A percentile compares a stretch with the other conserved stretches of the same genome.
These are phyloP conservation scores for Gossypium mustelinum DNA, from an alignment of 345 rosid species.

Conservation along the genomic window DNA sequence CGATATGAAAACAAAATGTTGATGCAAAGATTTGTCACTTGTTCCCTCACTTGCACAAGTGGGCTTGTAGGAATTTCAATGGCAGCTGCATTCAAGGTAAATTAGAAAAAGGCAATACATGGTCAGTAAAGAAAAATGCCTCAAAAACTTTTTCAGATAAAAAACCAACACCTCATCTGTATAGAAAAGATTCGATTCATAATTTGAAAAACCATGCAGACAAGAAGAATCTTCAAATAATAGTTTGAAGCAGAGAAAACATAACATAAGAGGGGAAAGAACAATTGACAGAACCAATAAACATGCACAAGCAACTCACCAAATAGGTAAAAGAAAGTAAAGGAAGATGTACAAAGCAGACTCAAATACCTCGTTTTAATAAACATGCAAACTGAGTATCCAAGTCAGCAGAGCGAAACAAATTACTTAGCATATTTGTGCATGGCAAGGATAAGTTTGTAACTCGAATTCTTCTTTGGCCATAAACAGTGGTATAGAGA, in stretches of 20 bases:
- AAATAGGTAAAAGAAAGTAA: not conserved
- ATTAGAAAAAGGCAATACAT: conserved; percentile 5
- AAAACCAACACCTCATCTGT: conserved; percentile 2
- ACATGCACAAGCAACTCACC: not conserved
- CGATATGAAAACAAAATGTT: conserved; percentile 76
- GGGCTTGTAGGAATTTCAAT: conserved; percentile 65
- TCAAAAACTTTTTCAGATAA: not conserved
- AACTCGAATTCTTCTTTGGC: conserved; percentile 95
- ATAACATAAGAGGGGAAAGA: not conserved
- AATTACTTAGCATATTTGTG: conserved; percentile 80
- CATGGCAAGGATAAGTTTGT: conserved; percentile 89
- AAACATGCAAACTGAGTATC: conserved; percentile 92
- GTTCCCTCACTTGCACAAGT: conserved; percentile 60
- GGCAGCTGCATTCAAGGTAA: conserved; percentile 48
- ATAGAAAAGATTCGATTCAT: not conserved
- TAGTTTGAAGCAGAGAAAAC: not conserved
- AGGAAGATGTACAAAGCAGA: not conserved
- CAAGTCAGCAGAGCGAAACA: conserved; percentile 92
- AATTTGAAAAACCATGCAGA: not conserved
- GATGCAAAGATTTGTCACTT: conserved; percentile 63
- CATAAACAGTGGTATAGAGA: conserved; percentile 85
- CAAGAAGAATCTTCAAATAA: not conserved
- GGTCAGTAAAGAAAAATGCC: conserved; percentile 1
- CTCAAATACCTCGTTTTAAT: conserved; percentile 78
- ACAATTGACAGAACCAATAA: not conserved